These are phyloP conservation scores for Cadophora luteo-olivacea DNA, from an alignment of 2,329 filamentous ascomycete genomes.

Conservation along the genomic window DNA sequence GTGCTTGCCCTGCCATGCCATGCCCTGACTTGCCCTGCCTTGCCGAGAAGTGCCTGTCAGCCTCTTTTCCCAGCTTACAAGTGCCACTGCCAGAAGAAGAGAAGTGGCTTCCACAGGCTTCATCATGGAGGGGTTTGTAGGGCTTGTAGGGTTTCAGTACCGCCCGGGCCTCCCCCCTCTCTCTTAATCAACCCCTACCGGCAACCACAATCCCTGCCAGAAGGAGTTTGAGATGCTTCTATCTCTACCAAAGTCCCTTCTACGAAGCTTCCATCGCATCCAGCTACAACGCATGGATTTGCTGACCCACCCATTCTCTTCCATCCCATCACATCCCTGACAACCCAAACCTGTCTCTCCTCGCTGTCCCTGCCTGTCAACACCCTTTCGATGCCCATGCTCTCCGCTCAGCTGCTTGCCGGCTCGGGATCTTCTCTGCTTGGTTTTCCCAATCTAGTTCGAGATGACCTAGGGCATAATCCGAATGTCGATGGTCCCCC, in stretches of 20 bases:
- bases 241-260: not conserved
- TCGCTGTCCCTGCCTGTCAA: slow-evolving; percentile 16
- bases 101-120: not conserved
- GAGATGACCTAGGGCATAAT: slow-evolving; percentile 36
- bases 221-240: slow-evolving; percentile 15
- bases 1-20: not conserved
- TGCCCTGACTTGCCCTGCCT: not conserved
- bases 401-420: slow-evolving; percentile 13
- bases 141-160: slow-evolving; percentile 13
- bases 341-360: slow-evolving; percentile 2
- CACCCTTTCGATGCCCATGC: slow-evolving; percentile 6
- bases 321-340: slow-evolving; percentile 19
- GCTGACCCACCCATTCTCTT: slow-evolving; percentile 8
- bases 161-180: slow-evolving; percentile 6
- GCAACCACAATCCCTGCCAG: too few species aligned
- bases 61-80: slow-evolving; percentile 13
- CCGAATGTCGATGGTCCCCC: slow-evolving; percentile 30
- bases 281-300: slow-evolving; percentile 16
- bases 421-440: slow-evolving; percentile 32
- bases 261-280: slow-evolving; percentile 16
- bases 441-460: slow-evolving; percentile 35
- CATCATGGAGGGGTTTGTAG: not conserved
- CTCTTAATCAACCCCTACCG: not conserved
- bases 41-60: slow-evolving; percentile 19
- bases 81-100: slow-evolving; percentile 14